Evolutionary conservation across 2,329 filamentous ascomycete genomes (phyloP).

Genomic region (Chalara sp.): DNA sequence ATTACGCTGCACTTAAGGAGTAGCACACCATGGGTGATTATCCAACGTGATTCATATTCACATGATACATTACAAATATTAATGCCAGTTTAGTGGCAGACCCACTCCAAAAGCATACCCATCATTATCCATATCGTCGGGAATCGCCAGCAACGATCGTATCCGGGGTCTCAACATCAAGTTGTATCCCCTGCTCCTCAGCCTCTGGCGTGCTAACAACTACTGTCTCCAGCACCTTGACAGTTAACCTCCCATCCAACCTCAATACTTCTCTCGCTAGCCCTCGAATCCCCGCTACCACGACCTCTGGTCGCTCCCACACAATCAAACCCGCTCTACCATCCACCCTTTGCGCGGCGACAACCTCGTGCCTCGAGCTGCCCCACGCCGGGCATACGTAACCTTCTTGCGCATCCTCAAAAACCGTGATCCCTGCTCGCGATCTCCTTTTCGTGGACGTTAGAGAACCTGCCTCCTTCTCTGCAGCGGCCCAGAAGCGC

Average conservation of each 20-base stretch:
- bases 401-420: too few species aligned
- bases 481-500: too few species aligned
- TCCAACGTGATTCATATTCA: too few species aligned
- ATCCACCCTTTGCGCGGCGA: constrained; percentile 17
- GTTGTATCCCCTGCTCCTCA: constrained; percentile 13
- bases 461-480: too few species aligned
- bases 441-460: too few species aligned
- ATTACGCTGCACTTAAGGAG: too few species aligned
- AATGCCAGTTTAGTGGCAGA: too few species aligned
- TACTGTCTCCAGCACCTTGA: constrained; percentile 14
- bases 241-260: constrained; percentile 14
- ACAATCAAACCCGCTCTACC: constrained; percentile 16
- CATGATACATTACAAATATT: too few species aligned
- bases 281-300: constrained; percentile 19
- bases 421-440: too few species aligned
- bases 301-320: constrained; percentile 17
- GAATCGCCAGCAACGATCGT: constrained; percentile 17
- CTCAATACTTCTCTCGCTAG: constrained; percentile 13
- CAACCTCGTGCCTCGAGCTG: constrained; percentile 22
- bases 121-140: constrained; percentile 2
- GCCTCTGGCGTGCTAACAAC: constrained; percentile 5
- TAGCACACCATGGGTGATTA: too few species aligned
- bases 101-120: neutral
- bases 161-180: constrained; percentile 23
- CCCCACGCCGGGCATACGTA: too few species aligned